Conservation (phyloP, 129 eudicot genomes). For the Glebionis coronaria region DNA sequence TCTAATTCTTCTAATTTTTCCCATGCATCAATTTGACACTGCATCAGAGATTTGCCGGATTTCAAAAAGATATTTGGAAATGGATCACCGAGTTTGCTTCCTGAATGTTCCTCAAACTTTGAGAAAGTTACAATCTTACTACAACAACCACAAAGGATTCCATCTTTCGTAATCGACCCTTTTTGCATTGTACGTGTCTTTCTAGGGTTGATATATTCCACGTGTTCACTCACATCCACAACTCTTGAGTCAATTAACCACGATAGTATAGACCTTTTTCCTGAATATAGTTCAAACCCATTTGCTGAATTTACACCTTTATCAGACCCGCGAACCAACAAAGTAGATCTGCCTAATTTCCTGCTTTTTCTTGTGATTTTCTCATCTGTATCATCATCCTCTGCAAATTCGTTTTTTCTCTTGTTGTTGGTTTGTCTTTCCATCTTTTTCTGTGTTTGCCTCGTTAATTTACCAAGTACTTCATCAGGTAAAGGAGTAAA, state of each 20-base stretch:
- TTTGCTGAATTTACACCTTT: constrained; percentile 49
- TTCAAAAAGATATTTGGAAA: constrained; percentile 56
- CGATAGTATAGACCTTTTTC: constrained; percentile 66
- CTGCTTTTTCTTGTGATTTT: constrained; percentile 54
- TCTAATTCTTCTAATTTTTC: constrained; percentile 56
- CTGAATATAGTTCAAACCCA: constrained; percentile 62
- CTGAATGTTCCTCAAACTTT: constrained; percentile 82
- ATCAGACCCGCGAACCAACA: constrained; percentile 62
- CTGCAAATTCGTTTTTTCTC: constrained; percentile 45
- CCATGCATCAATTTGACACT: constrained; percentile 90
- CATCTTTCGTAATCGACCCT: constrained; percentile 87
- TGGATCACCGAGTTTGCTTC: constrained; percentile 64
- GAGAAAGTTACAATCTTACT: constrained; percentile 60
- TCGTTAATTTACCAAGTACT: constrained; percentile 56
- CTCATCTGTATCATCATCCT: constrained; percentile 42
- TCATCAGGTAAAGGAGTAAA: constrained; percentile 69
- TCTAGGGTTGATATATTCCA: constrained; percentile 64
- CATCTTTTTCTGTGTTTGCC: constrained; percentile 67
- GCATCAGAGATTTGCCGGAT: constrained; percentile 65
- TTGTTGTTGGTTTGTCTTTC: constrained; percentile 54
- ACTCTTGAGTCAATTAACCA: constrained; percentile 81
- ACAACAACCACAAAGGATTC: constrained; percentile 88
- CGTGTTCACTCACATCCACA: constrained; percentile 55
- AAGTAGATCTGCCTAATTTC: constrained; percentile 59
- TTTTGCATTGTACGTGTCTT: constrained; percentile 61